Evolutionary conservation across 805 yeast species (phyloP).

Genomic region (Isabelozyma heimii): DNA sequence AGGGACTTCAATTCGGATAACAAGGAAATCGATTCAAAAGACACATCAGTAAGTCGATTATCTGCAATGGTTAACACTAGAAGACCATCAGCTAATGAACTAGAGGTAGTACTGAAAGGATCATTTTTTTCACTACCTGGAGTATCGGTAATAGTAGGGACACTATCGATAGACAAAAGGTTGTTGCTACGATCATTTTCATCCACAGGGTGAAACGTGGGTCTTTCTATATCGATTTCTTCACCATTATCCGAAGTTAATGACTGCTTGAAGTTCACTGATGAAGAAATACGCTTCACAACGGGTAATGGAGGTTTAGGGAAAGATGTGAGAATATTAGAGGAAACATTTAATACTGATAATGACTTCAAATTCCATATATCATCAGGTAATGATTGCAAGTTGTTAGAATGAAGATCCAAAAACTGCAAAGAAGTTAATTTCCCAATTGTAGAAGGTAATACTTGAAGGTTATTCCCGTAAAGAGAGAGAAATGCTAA

Average conservation of each 20-base stretch:
- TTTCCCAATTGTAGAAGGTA: constrained; percentile 66
- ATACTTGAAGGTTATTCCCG: constrained; percentile 66
- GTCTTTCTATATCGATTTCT: constrained; percentile 1
- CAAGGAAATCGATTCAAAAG: constrained; percentile 63
- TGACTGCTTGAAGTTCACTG: constrained; percentile 19
- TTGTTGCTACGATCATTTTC: neutral
- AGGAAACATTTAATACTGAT: constrained; percentile 63
- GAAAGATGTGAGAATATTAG: constrained; percentile 62
- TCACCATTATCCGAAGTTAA: neutral
- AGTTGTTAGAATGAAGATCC: constrained; percentile 82
- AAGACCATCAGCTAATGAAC: constrained; percentile 49
- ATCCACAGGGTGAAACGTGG: constrained; percentile 3
- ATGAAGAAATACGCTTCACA: constrained; percentile 29
- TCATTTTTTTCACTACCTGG: neutral
- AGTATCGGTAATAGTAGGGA: neutral
- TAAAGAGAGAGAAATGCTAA: constrained; percentile 67
- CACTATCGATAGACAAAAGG: neutral
- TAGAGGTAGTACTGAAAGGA: constrained; percentile 3
- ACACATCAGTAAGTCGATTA: constrained; percentile 76
- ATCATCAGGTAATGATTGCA: constrained; percentile 64
- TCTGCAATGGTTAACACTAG: constrained; percentile 69
- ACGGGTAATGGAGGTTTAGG: constrained; percentile 48
- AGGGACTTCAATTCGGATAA: constrained; percentile 57
- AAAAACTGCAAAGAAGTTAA: constrained; percentile 59
- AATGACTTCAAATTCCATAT: constrained; percentile 63